These are phyloP conservation scores for Cyclotella kingstonii DNA, from an alignment of 108 stramenopile genomes.

Conservation along the genomic window DNA sequence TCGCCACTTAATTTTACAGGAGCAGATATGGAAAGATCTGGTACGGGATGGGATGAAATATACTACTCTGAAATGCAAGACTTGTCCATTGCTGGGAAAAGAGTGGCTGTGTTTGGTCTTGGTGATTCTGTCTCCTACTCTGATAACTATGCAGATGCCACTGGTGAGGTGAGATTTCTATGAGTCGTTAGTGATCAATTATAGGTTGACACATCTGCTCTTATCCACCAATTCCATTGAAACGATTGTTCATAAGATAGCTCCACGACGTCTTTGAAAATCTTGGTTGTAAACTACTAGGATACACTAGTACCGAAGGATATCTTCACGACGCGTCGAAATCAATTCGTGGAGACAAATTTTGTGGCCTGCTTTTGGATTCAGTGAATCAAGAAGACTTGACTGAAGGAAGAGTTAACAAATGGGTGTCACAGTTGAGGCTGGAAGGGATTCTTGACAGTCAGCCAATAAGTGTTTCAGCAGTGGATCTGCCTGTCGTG, in stretches of 20 bases:
- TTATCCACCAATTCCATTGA: not conserved
- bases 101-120: slow-evolving; percentile 86
- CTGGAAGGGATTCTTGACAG: slow-evolving; percentile 76
- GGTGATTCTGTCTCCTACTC: slow-evolving; percentile 77
- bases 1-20: slow-evolving; percentile 29
- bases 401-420: slow-evolving; percentile 62
- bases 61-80: slow-evolving; percentile 69
- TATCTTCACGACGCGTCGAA: slow-evolving; percentile 84
- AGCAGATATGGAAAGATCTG: slow-evolving; percentile 77
- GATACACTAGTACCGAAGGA: slow-evolving; percentile 73
- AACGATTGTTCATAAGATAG: not conserved
- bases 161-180: slow-evolving; percentile 78
- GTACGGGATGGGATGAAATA: slow-evolving; percentile 90
- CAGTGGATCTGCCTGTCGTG: too few species aligned
- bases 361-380: slow-evolving; percentile 83
- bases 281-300: slow-evolving; percentile 78
- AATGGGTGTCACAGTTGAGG: slow-evolving; percentile 76
- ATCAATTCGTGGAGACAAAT: slow-evolving; percentile 77
- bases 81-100: slow-evolving; percentile 63
- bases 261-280: slow-evolving; percentile 81
- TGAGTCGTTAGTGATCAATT: too few species aligned
- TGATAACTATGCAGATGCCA: slow-evolving; percentile 87
- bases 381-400: slow-evolving; percentile 85
- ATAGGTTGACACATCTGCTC: too few species aligned
- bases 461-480: too few species aligned